Conservation (phyloP, 306 rosid species). For the Lathyrus oleraceus region DNA sequence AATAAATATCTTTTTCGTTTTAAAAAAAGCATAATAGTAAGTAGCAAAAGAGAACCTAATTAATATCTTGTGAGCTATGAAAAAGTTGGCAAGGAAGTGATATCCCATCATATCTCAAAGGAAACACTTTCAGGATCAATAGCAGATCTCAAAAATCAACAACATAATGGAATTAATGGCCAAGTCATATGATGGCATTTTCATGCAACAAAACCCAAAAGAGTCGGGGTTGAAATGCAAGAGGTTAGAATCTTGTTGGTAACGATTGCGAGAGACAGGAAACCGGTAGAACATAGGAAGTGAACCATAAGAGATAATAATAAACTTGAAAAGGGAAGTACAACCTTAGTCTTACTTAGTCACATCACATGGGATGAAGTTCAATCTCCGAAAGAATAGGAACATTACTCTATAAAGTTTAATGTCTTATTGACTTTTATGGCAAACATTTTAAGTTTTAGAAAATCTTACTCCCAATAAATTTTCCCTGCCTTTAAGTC, state of each 20-base stretch:
- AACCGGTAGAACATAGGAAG: neutral
- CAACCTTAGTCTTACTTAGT: neutral
- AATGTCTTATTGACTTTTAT: neutral
- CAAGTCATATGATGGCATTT: neutral
- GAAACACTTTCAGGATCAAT: slow-evolving; percentile 3
- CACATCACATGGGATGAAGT: neutral
- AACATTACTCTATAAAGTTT: neutral
- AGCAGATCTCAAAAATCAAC: neutral
- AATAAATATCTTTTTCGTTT: neutral
- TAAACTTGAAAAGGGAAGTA: neutral
- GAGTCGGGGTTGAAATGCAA: neutral
- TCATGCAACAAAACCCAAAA: neutral
- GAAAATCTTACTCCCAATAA: neutral
- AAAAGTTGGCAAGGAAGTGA: neutral
- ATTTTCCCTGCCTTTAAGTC: neutral
- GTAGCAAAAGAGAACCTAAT: neutral
- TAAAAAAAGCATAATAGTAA: neutral
- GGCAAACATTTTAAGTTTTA: neutral
- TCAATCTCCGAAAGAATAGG: neutral
- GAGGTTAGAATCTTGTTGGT: neutral
- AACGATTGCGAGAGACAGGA: neutral
- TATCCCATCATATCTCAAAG: neutral
- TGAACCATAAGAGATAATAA: neutral
- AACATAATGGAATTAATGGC: neutral
- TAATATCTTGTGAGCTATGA: neutral